Evolutionary conservation across 2,329 filamentous ascomycete species (phyloP), one percentile per base, ranked within the genome.

Genomic region (Monosporascus sp.): DNA sequence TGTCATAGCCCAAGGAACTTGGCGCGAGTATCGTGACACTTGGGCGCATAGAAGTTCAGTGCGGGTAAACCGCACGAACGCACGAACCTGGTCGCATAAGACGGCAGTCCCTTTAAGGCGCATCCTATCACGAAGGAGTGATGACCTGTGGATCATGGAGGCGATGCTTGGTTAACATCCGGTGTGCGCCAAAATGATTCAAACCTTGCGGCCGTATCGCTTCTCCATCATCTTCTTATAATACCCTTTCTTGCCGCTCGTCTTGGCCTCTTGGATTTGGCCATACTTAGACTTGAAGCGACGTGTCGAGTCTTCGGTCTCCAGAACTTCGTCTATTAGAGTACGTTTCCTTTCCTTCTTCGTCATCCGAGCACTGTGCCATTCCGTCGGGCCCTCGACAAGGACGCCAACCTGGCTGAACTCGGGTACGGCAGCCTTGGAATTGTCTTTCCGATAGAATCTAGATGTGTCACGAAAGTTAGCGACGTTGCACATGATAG

Each of bases 311-410:
- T 81, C 76, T 69, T 91, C 86, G 44, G 79, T 75, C 24, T 85
- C 82, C 62, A 97, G 76, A 3, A 94, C 82, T 67, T 97, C 91
- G 58, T 96, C 90, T 1, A 94, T 83, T 53, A 99, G 85, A 0
- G 88, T 97, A 63, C 81, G 82, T 75, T 95, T 95, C 61, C 90
- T 83, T 62, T 97, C 89, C 72, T 90, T 95, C 70, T 91, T 93
- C 53, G 86, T 85, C 56, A 97, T 78, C 52, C 93, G 84, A 20
- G 84, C 82, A 65, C 81, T 92, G 75, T 86, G 91, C 73, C 87
- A 96, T 66, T 97, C 93, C 1, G 91, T 92, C 1, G 91, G 86
- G 1, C 92, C 92, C 65, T 95, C 87, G 52, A 97, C 20, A 89
- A 95, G 68, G 88, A 97, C 56, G 90, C 85, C 1, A 94, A 94